A percentile compares a stretch with the other conserved stretches of the same genome.
Evolutionary conservation across 768 basidiomycete genomes (phyloP).

Genomic region (Ramaria sp.): DNA sequence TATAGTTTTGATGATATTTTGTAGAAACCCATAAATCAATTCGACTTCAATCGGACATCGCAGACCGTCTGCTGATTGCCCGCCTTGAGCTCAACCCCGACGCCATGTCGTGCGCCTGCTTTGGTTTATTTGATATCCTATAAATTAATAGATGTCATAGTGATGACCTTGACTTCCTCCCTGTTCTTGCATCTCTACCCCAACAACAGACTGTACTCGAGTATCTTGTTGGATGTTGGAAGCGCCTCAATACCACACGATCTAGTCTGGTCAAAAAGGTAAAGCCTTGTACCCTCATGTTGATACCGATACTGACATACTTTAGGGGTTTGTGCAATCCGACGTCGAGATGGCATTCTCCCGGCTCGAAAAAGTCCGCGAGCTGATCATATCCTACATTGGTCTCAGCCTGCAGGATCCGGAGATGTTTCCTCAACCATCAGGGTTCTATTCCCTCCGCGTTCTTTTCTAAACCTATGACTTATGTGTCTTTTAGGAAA

Average conservation of each 20-base stretch:
- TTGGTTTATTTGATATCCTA: constrained; percentile 6
- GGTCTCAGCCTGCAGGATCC: constrained; percentile 87
- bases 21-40: constrained; percentile 22
- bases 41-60: constrained; percentile 43
- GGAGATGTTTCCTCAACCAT: constrained; percentile 88
- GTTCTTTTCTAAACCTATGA: not conserved
- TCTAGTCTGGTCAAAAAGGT: constrained; percentile 25
- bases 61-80: constrained; percentile 75
- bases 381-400: constrained; percentile 78
- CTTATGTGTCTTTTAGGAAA: constrained; percentile 33
- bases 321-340: constrained; percentile 48
- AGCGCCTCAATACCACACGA: constrained; percentile 55
- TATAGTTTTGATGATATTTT: not conserved
- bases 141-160: constrained; percentile 24
- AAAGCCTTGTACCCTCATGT: not conserved
- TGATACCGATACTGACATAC: not conserved
- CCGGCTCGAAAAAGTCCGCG: constrained; percentile 67
- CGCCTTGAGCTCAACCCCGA: constrained; percentile 73
- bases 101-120: constrained; percentile 50
- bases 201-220: constrained; percentile 74
- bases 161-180: constrained; percentile 64
- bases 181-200: constrained; percentile 70
- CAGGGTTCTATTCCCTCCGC: constrained; percentile 41
- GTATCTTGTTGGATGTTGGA: constrained; percentile 88
- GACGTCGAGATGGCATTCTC: constrained; percentile 51